Conservation (phyloP, 2,329 filamentous ascomycete species). For the Annulohypoxylon truncatum region DNA sequence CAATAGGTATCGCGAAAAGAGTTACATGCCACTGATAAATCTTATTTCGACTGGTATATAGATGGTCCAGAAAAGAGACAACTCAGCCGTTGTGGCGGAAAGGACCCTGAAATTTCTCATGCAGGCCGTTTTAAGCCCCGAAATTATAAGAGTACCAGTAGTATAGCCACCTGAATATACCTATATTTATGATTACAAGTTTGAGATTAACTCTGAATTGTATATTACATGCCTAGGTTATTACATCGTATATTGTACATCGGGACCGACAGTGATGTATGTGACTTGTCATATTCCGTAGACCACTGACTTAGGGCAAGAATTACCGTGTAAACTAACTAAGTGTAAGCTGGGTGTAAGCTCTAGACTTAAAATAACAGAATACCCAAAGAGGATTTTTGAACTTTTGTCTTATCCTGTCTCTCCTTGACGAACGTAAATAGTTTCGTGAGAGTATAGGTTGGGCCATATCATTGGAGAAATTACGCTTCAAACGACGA, state of each 20-base stretch:
- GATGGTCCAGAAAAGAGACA: neutral
- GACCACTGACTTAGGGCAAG: neutral
- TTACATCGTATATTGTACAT: too few species aligned
- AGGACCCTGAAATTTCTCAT: neutral
- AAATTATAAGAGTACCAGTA: neutral
- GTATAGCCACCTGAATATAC: neutral
- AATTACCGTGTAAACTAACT: neutral
- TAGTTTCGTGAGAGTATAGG: neutral
- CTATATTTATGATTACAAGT: neutral
- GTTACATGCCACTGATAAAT: neutral
- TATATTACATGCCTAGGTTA: too few species aligned
- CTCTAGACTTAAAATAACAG: neutral
- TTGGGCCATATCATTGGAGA: too few species aligned
- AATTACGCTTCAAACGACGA: neutral
- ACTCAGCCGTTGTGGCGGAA: neutral
- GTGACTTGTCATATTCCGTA: neutral
- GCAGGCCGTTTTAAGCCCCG: neutral
- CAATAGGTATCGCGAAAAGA: neutral
- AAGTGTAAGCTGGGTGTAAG: neutral
- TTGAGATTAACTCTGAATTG: neutral
- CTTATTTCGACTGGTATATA: neutral
- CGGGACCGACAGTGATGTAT: neutral
- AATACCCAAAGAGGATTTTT: neutral
- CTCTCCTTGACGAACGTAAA: neutral
- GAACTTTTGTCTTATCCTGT: neutral